phyloP scores from a whole-genome alignment of 768 basidiomycete species.

The Dioszegia crocea region DNA sequence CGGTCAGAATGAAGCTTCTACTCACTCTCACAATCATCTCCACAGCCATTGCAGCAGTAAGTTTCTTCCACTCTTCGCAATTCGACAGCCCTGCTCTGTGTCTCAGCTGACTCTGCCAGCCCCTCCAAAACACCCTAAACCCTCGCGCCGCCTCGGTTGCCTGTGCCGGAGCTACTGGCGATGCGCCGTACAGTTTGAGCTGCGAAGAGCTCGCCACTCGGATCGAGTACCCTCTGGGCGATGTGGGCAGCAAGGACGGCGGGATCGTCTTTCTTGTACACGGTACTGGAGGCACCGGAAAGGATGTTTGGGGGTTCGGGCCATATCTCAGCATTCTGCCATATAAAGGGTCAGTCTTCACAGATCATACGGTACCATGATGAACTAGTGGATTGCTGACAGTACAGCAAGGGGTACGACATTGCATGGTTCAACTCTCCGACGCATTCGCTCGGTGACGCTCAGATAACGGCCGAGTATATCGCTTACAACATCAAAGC shows the following conservation, averaged over 20 bases:
- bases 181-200: slow-evolving; percentile 18
- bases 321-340: slow-evolving; percentile 38
- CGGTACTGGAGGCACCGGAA: slow-evolving; percentile 35
- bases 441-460: slow-evolving; percentile 24
- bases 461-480: slow-evolving; percentile 36
- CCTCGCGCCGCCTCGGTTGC: background rate
- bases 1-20: background rate
- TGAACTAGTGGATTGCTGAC: background rate
- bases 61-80: background rate
- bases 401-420: slow-evolving; percentile 29
- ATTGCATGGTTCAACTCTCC: slow-evolving; percentile 38
- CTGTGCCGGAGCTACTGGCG: slow-evolving; percentile 9
- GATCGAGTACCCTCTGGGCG: slow-evolving; percentile 37
- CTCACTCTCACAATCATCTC: background rate
- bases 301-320: slow-evolving; percentile 36
- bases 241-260: slow-evolving; percentile 14
- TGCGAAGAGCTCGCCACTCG: slow-evolving; percentile 16
- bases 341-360: slow-evolving; percentile 17
- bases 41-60: background rate
- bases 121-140: background rate
- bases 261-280: slow-evolving; percentile 44
- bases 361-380: too few relatives aligned
- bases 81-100: background rate
- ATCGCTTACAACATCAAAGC: slow-evolving; percentile 32
- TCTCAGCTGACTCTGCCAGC: background rate